Evolutionary conservation across 441 rosid genomes (phyloP), one percentile per base, ranked within the genome.

Genomic region (Brassica balearica): DNA sequence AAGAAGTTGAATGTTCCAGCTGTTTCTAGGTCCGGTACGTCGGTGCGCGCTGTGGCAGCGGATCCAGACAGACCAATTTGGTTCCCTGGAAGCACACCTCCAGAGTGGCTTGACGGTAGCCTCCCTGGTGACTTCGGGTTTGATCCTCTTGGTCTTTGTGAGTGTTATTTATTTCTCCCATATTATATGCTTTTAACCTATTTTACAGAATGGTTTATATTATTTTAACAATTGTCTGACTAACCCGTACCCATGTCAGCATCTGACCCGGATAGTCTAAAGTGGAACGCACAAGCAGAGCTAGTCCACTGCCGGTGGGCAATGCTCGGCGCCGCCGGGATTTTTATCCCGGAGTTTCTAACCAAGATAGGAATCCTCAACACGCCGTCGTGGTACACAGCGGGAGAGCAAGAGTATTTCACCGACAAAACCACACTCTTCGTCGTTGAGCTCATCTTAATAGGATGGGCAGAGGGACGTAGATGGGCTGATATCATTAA

Each of bases 81-180:
- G 99, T 95, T 95, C 87, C 99, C 99, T 0, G 99, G 99, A 43
- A 95, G 98, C 88, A 83, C 92, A 36, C 99, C 99, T 82, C 99
- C 98, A 43, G 87, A 88, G 56, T 95, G 98, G 99, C 96, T 95
- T 2, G 98, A 95, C 56, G 98, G 99, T 82, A 95, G 96, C 84
- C 98, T 93, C 74, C 97, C 98, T 0, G 99, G 94, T 36, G 99
- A 95, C 87, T 95, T 93, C 64, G 97, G 97, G 5, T 95, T 95
- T 76, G 99, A 93, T 81, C 99, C 99, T 60, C 87, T 95, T 9
- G 98, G 98, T 25, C 98, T 95, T 63, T 89, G 99, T 95, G 80
- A 82, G 92, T 79, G 11, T 23, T 17, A 12, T 61, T 17, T 27
- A 2, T 34, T 38, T 41, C 6, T 48, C 15, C 4, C 55, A 12